Base-by-base conservation (phyloP, 1,139 yeast species). In the Yamadazyma taylorii region DNA sequence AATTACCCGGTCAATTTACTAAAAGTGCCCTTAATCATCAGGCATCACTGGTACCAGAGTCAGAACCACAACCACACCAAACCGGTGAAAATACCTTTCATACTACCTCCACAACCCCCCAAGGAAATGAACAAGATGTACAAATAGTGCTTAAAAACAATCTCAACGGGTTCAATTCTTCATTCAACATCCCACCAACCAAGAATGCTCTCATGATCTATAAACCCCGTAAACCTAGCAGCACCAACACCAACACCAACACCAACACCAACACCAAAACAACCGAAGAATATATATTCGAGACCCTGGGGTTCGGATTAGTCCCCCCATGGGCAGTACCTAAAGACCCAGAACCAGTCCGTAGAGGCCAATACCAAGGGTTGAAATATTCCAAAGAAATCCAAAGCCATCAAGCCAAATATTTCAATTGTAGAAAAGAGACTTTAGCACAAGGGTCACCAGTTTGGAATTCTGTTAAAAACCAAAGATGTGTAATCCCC, bases 361-460 rank as follows among this genome's bases (percentile, higher is more conserved):
- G 47, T 16, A 47, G 45, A 16, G 55, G 54, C 3, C 39, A 40
- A 8, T 30, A 39, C 2, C 39, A 41, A 32, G 66, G 62, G 4
- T 42, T 44, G 7, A 42, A 44, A 21, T 56, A 57, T 41, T 55
- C 66, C 0, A 56, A 54, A 30, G 73, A 69, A 34, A 39, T 67
- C 15, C 69, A 60, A 34, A 35, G 38, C 11, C 41, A 40, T 8
- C 64, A 67, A 40, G 55, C 66, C 7, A 56, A 53, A 30, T 60
- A 56, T 3, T 82, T 85, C 61, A 85, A 85, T 58, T 86, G 92
- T 17, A 61, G 88, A 29, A 60, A 61, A 34, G 94, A 85, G 45
- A 69, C 79, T 1, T 50, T 85, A 9, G 59, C 60, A 0, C 62
- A 64, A 22, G 58, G 58, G 1, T 61, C 67, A 27, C 60, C 66